Conservation (phyloP, 2,329 filamentous ascomycete genomes). For the Chaetomium sp. region DNA sequence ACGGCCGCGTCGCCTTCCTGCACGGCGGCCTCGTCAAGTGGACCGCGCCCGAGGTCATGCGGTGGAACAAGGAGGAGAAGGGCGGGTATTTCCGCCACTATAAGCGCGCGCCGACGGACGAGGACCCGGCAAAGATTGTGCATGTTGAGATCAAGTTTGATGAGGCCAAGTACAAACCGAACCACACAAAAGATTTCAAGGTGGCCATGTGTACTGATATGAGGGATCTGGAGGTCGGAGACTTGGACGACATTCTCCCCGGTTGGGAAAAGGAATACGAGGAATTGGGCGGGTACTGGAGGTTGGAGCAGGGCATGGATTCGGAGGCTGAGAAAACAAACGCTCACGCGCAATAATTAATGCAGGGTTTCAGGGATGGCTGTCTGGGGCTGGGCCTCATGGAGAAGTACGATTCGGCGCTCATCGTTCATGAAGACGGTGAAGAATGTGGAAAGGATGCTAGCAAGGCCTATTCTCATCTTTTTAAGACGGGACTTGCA, state of each 20-base stretch:
- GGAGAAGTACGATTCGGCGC: too few species aligned
- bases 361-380: too few species aligned
- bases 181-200: not conserved
- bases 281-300: constrained; percentile 4
- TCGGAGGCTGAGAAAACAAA: not conserved
- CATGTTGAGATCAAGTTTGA: constrained; percentile 4
- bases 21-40: constrained; percentile 14
- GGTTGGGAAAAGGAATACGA: constrained; percentile 4
- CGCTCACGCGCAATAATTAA: too few species aligned
- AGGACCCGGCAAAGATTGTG: constrained; percentile 2
- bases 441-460: too few species aligned
- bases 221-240: not conserved
- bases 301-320: constrained; percentile 3
- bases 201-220: constrained; percentile 15
- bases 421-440: too few species aligned
- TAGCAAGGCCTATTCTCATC: too few species aligned
- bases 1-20: constrained; percentile 12
- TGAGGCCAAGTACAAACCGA: not conserved
- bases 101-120: constrained; percentile 13
- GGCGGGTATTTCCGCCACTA: constrained; percentile 10
- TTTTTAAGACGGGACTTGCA: too few species aligned
- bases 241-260: constrained; percentile 12
- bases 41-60: constrained; percentile 3
- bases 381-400: too few species aligned
- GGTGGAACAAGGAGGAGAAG: constrained; percentile 8